Evolutionary conservation across 306 rosid species (phyloP).

Genomic region (Cajanus cajan): DNA sequence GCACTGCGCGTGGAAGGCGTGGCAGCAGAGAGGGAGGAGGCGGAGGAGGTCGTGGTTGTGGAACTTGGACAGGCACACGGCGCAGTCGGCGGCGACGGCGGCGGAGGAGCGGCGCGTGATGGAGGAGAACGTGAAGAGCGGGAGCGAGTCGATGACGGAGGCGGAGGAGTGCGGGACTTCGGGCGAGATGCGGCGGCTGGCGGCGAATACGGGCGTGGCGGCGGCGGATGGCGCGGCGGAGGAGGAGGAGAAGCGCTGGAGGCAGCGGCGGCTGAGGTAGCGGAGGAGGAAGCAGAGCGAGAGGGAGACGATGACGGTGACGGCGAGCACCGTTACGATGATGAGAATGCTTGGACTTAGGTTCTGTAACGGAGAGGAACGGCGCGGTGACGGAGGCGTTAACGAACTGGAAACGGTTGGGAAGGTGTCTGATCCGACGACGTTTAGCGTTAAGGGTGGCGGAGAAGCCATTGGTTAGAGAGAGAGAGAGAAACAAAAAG

Average conservation of each 20-base stretch:
- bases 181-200: constrained; percentile 53
- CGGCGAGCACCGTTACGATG: constrained; percentile 46
- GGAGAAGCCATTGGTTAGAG: constrained; percentile 37
- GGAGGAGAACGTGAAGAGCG: constrained; percentile 58
- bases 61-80: constrained; percentile 75
- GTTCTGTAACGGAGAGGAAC: constrained; percentile 30
- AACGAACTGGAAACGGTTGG: not conserved
- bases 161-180: constrained; percentile 22
- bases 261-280: constrained; percentile 60
- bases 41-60: constrained; percentile 59
- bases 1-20: constrained; percentile 68
- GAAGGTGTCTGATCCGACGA: constrained; percentile 39
- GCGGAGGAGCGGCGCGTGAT: constrained; percentile 44
- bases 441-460: constrained; percentile 34
- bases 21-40: constrained; percentile 70
- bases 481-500: not conserved
- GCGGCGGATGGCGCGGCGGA: not conserved
- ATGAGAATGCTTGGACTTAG: constrained; percentile 60
- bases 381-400: constrained; percentile 21
- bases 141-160: constrained; percentile 47
- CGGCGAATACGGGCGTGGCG: constrained; percentile 4
- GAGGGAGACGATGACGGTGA: constrained; percentile 53
- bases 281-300: constrained; percentile 64
- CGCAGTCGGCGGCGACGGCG: constrained; percentile 62
- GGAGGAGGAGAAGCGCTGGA: constrained; percentile 45